phyloP scores from a whole-genome alignment of 176 grass and related monocot species.

The Cenchrus fungigraminus region DNA sequence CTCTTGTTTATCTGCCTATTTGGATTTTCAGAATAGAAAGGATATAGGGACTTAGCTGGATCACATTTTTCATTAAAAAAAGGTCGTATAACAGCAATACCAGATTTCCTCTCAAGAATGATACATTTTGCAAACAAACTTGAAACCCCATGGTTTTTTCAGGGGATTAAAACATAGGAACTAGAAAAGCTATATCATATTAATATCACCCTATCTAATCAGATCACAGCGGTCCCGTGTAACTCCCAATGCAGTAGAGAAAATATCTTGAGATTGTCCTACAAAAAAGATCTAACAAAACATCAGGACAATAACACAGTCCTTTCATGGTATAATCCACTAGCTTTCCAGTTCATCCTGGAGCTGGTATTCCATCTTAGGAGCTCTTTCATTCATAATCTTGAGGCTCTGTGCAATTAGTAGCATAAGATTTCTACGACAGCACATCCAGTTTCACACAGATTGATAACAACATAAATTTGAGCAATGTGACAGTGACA shows the following conservation, averaged over 20 bases:
- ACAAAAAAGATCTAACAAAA: background rate
- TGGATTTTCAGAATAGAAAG: background rate
- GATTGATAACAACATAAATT: background rate
- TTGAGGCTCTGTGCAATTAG: background rate
- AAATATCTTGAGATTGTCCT: background rate
- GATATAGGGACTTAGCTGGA: background rate
- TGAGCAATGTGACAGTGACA: background rate
- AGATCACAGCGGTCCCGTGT: background rate
- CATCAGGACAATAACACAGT: background rate
- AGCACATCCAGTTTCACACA: constrained; percentile 14
- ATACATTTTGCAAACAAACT: background rate
- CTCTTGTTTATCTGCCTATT: background rate
- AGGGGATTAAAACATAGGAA: background rate
- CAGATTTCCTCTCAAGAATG: background rate
- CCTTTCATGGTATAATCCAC: background rate
- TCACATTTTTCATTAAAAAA: background rate
- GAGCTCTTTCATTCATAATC: background rate
- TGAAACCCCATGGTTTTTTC: constrained; percentile 4
- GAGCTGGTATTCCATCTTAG: background rate
- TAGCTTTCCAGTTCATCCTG: constrained; percentile 11
- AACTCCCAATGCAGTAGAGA: background rate
- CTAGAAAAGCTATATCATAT: background rate
- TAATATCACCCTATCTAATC: background rate
- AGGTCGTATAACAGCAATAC: background rate
- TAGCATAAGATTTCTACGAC: constrained; percentile 2